Evolutionary conservation across 208 protist species (phyloP).

Genomic region (Trichomonas gallinae): DNA sequence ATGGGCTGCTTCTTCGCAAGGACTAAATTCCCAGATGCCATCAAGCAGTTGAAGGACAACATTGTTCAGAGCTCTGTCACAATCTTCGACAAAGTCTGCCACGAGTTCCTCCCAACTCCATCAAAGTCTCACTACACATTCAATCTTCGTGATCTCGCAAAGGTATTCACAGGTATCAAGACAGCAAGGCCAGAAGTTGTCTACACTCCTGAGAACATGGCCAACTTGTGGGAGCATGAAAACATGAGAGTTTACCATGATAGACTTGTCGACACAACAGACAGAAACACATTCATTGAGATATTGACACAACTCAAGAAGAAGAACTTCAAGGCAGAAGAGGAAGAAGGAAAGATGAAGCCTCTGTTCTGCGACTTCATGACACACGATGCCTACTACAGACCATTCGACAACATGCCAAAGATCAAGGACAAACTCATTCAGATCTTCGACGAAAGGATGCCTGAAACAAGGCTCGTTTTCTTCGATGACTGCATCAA

Average conservation of each 20-base stretch:
- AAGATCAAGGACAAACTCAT: background rate
- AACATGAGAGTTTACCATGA: slow-evolving; percentile 80
- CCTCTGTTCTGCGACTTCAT: background rate
- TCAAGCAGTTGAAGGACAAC: background rate
- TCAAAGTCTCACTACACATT: slow-evolving; percentile 92
- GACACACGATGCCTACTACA: background rate
- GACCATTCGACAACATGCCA: background rate
- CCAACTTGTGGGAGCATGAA: slow-evolving; percentile 79
- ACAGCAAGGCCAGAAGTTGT: slow-evolving; percentile 2
- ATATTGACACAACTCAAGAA: slow-evolving; percentile 33
- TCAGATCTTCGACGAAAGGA: background rate
- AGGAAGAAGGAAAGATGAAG: background rate
- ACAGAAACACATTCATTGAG: slow-evolving; percentile 62
- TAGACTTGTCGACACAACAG: slow-evolving; percentile 70
- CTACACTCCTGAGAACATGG: slow-evolving; percentile 40
- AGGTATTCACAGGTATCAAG: slow-evolving; percentile 50
- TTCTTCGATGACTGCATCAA: slow-evolving; percentile 88
- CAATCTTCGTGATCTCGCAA: slow-evolving; percentile 84
- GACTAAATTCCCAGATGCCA: background rate
- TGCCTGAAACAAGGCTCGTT: slow-evolving; percentile 38
- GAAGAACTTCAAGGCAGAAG: slow-evolving; percentile 24
- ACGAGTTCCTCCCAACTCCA: slow-evolving; percentile 59
- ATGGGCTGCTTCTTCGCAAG: slow-evolving; percentile 22
- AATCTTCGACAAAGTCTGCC: slow-evolving; percentile 37
- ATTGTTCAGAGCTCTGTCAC: slow-evolving; percentile 40